Percentiles rank a stretch among this genome's conserved stretches.
Evolutionary conservation across 2,329 filamentous ascomycete genomes (phyloP).

Genomic region (Colletotrichum australisinense): DNA sequence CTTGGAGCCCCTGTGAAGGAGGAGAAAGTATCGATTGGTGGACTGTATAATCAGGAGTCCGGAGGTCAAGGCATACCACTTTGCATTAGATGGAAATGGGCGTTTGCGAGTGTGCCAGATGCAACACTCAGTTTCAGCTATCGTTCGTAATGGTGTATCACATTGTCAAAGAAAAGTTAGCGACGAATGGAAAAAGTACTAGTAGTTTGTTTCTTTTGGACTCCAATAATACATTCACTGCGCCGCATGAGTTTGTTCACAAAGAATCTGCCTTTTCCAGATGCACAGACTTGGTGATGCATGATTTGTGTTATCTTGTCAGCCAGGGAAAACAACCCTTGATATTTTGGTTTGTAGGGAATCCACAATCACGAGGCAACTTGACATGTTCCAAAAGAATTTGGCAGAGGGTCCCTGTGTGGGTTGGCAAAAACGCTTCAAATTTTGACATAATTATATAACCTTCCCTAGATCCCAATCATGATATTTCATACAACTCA

Average conservation of each 20-base stretch:
- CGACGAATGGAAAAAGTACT: neutral
- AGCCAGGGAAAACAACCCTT: neutral
- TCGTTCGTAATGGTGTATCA: neutral
- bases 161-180: neutral
- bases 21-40: neutral
- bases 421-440: neutral
- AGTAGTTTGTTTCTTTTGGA: neutral
- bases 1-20: neutral
- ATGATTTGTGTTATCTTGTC: neutral
- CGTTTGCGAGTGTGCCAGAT: slow-evolving; percentile 22
- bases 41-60: slow-evolving; percentile 22
- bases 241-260: neutral
- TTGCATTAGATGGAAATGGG: slow-evolving; percentile 30
- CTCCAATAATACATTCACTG: neutral
- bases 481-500: slow-evolving; percentile 13
- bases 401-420: neutral
- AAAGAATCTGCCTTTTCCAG: too few species aligned
- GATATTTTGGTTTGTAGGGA: neutral
- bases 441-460: neutral
- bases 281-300: neutral
- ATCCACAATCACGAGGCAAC: neutral
- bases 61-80: slow-evolving; percentile 27
- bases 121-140: slow-evolving; percentile 4
- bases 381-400: neutral
- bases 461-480: neutral